phyloP scores from a whole-genome alignment of 805 yeast species.

The Yarrowia divulgata region DNA sequence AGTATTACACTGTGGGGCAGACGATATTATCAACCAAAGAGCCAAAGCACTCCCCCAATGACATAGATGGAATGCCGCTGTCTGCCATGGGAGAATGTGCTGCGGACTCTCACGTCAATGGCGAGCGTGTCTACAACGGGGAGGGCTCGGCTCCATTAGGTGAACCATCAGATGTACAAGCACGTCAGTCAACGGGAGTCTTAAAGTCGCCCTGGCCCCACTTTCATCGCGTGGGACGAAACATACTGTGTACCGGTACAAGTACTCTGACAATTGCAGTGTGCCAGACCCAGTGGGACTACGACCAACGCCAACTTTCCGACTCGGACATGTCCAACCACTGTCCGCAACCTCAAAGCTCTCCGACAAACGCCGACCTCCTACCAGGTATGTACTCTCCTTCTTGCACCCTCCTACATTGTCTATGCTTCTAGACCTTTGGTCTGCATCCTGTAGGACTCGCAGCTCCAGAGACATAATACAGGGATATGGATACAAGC shows the following conservation, averaged over 20 bases:
- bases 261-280: no score
- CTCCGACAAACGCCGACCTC: not conserved
- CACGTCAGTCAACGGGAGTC: no score
- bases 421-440: slow-evolving; percentile 26
- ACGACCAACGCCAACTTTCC: no score
- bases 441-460: slow-evolving; percentile 23
- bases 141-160: not conserved
- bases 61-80: no score
- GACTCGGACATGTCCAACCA: no score
- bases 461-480: not conserved
- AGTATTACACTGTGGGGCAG: not conserved
- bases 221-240: no score
- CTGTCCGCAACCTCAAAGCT: no score
- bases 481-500: not conserved
- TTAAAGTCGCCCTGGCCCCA: no score
- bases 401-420: slow-evolving; percentile 19
- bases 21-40: no score
- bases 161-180: not conserved
- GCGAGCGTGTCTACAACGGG: not conserved
- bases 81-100: slow-evolving; percentile 1
- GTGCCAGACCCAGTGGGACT: no score
- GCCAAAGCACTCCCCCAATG: no score
- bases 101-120: not conserved
- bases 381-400: slow-evolving; percentile 13
- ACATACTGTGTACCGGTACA: no score